phyloP scores from a whole-genome alignment of 441 rosid genomes.

The Populus tomentosa region DNA sequence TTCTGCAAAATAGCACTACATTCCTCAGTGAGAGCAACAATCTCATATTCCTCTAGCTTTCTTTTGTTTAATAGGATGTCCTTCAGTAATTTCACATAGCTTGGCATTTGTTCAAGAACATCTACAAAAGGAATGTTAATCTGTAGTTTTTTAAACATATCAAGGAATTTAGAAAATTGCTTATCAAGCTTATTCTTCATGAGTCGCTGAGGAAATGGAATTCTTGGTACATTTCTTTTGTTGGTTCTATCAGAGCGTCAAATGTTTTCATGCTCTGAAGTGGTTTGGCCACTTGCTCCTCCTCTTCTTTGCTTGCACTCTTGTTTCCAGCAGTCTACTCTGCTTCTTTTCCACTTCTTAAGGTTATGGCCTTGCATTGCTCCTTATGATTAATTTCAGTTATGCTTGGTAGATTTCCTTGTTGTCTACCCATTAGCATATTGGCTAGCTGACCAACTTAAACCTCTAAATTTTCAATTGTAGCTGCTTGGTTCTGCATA shows the following conservation, averaged over 20 bases:
- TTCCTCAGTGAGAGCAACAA: not conserved
- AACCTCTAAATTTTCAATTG: accelerated
- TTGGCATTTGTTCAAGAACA: not conserved
- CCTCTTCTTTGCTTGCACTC: not conserved
- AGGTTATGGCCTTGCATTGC: not conserved
- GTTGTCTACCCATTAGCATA: not conserved
- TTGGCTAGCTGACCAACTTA: not conserved
- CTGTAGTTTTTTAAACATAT: not conserved
- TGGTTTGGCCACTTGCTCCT: not conserved
- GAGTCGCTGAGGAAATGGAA: not conserved
- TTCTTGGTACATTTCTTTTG: not conserved
- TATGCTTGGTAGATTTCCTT: not conserved
- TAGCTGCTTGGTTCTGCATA: not conserved
- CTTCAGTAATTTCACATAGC: not conserved
- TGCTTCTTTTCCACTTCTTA: not conserved
- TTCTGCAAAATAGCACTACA: not conserved
- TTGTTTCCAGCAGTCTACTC: not conserved
- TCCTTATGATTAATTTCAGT: not conserved
- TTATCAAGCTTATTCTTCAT: not conserved
- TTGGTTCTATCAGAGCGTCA: not conserved
- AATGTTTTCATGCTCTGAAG: accelerated
- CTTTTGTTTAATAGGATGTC: not conserved
- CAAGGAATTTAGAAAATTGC: not conserved
- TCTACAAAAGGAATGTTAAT: not conserved
- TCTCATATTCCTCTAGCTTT: not conserved